phyloP scores from a whole-genome alignment of 2,329 filamentous ascomycete species.

The Colletotrichum sp. region DNA sequence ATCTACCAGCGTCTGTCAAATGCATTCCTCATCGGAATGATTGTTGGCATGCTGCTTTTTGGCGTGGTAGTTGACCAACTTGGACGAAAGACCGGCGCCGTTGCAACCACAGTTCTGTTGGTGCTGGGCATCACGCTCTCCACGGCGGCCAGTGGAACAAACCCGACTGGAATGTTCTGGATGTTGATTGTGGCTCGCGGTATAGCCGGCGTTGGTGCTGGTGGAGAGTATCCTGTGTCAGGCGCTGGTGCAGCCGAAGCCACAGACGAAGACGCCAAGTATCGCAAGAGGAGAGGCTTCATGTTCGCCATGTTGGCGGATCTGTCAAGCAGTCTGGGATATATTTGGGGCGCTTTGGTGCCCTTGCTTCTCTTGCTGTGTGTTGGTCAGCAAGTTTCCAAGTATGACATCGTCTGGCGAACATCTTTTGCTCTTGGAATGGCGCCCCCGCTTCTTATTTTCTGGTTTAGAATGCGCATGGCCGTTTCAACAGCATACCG shows the following conservation, averaged over 20 bases:
- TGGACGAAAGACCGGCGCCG: slow-evolving; percentile 52
- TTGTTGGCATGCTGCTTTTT: slow-evolving; percentile 61
- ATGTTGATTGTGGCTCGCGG: slow-evolving; percentile 51
- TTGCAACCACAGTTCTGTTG: slow-evolving; percentile 51
- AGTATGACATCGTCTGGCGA: slow-evolving; percentile 53
- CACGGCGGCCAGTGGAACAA: slow-evolving; percentile 46
- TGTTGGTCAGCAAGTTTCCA: slow-evolving; percentile 45
- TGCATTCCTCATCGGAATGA: slow-evolving; percentile 59
- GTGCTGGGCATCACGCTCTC: slow-evolving; percentile 51
- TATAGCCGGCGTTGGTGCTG: slow-evolving; percentile 47
- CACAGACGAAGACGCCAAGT: slow-evolving; percentile 50
- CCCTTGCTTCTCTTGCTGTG: slow-evolving; percentile 56
- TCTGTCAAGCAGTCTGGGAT: slow-evolving; percentile 54
- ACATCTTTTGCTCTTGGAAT: slow-evolving; percentile 54
- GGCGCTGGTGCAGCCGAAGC: slow-evolving; percentile 56
- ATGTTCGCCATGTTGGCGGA: slow-evolving; percentile 62
- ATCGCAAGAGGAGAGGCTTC: slow-evolving; percentile 55
- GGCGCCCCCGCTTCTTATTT: slow-evolving; percentile 53
- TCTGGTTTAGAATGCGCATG: slow-evolving; percentile 59
- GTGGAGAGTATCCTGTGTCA: slow-evolving; percentile 58
- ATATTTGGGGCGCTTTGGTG: slow-evolving; percentile 53
- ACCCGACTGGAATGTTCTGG: slow-evolving; percentile 49
- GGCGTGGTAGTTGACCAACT: slow-evolving; percentile 53
- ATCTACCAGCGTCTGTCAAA: slow-evolving; percentile 59
- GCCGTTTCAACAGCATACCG: slow-evolving; percentile 53